Base-by-base conservation (phyloP, 257 asterid species). In the Solanum dulcamara region DNA sequence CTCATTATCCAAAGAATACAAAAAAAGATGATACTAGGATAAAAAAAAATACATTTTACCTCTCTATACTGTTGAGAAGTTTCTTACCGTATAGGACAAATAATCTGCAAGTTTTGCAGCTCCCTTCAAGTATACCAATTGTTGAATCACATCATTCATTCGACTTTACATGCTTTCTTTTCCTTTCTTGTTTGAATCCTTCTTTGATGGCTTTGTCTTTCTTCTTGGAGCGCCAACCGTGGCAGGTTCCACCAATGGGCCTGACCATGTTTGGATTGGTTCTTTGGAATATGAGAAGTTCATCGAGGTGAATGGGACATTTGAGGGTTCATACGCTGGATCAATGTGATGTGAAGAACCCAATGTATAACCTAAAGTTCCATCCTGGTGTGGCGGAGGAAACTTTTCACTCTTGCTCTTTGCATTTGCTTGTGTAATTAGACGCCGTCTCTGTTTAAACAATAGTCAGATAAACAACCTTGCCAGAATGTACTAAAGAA, bases 301-400 rank as follows among this genome's bases (percentile, higher is more conserved):
- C 89, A 90, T 89, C 28, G 98, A 92, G 55, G 94, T 93, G 93
- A 88, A 95, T 8, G 97, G 94, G 80, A 91, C 92, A 15, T 90
- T 92, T 13, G 98, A 94, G 38, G 94, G 94, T 81, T 95, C 97
- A 81, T 83, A 88, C 33, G 84, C 81, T 22, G 95, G 89, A 60
- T 92, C 93, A 67, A 90, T 89, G 90, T 91, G 92, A 87, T 90
- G 92, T 6, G 96, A 90, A 9, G 92, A 83, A 1, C 94, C 97
- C 68, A 93, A 81, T 15, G 94, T 91, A 86, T 89, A 94, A 60
- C 94, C 94, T 17, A 95, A 91, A 10, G 96, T 94, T 40, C 97
- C 98, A 48, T 93, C 98, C 84, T 93, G 93, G 89, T 93, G 97
- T 24, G 97, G 98, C 10, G 98, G 98, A 68, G 98, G 98, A 81